Conservation (phyloP, 129 eudicot genomes). For the Centaurea solstitialis region DNA sequence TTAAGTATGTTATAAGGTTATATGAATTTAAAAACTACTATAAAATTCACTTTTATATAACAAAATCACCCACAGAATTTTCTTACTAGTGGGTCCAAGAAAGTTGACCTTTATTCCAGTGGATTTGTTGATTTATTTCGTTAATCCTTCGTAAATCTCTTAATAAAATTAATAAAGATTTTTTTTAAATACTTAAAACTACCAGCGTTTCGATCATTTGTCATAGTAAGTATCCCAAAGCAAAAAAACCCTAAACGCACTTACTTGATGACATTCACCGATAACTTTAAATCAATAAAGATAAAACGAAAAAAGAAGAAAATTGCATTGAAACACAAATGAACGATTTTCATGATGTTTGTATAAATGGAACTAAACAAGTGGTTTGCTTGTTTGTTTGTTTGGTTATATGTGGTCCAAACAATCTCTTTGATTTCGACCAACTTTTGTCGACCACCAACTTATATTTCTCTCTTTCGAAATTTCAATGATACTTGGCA, state of each 20-base stretch:
- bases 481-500: slow-evolving; percentile 22
- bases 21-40: not conserved
- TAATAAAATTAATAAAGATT: too few relatives aligned
- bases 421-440: slow-evolving; percentile 9
- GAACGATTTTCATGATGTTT: slow-evolving; percentile 18
- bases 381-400: slow-evolving; percentile 17
- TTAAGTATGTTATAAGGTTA: too few relatives aligned
- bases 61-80: too few relatives aligned
- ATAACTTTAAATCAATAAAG: not conserved
- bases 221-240: not conserved
- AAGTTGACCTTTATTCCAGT: not conserved
- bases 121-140: too few relatives aligned
- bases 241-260: not conserved
- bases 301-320: slow-evolving; percentile 1
- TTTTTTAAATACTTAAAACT: too few relatives aligned
- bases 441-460: slow-evolving; percentile 35
- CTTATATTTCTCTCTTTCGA: slow-evolving; percentile 18
- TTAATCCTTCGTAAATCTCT: not conserved
- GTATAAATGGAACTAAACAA: slow-evolving; percentile 18
- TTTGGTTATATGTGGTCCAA: slow-evolving; percentile 24
- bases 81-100: not conserved
- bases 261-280: not conserved
- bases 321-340: slow-evolving; percentile 12
- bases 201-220: not conserved
- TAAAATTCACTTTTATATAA: too few relatives aligned